phyloP scores from a whole-genome alignment of 139 green algal species.

The Choricystis sp. region DNA sequence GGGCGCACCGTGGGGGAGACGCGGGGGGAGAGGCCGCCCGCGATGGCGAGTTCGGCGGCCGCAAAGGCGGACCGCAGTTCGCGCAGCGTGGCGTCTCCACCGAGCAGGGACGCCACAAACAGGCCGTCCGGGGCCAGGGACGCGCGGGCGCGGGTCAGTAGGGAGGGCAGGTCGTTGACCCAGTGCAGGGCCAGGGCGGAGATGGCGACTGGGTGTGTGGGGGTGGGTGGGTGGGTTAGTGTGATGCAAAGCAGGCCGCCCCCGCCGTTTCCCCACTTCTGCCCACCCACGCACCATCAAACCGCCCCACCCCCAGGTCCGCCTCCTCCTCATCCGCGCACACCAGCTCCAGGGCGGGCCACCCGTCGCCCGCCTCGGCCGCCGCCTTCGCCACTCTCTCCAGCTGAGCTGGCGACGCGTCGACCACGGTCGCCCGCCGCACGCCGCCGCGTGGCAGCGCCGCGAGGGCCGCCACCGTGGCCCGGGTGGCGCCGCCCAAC shows the following conservation, averaged over 20 bases:
- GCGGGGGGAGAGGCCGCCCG: slow-evolving; percentile 46
- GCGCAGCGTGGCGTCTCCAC: slow-evolving; percentile 53
- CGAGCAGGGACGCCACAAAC: slow-evolving; percentile 48
- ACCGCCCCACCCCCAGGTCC: no score
- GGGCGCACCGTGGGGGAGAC: slow-evolving; percentile 56
- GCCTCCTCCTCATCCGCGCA: background rate
- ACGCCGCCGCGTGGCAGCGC: background rate
- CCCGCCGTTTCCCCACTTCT: no score
- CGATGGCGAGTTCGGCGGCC: slow-evolving; percentile 43
- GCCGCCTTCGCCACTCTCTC: background rate
- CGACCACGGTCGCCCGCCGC: background rate
- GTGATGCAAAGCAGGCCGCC: no score
- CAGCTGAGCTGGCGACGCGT: background rate
- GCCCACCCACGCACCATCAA: no score
- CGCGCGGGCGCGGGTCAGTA: slow-evolving; percentile 30
- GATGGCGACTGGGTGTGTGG: slow-evolving; percentile 30
- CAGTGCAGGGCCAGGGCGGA: slow-evolving; percentile 56
- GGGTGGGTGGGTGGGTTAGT: no score
- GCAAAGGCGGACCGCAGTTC: slow-evolving; percentile 55
- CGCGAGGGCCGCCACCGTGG: background rate
- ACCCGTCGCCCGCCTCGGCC: background rate
- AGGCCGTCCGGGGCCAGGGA: slow-evolving; percentile 52
- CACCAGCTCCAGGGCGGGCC: background rate
- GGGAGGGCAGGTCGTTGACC: slow-evolving; percentile 57
- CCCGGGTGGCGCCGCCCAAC: background rate